phyloP scores from a whole-genome alignment of 768 basidiomycete genomes.

The Clathrus columnatus region DNA sequence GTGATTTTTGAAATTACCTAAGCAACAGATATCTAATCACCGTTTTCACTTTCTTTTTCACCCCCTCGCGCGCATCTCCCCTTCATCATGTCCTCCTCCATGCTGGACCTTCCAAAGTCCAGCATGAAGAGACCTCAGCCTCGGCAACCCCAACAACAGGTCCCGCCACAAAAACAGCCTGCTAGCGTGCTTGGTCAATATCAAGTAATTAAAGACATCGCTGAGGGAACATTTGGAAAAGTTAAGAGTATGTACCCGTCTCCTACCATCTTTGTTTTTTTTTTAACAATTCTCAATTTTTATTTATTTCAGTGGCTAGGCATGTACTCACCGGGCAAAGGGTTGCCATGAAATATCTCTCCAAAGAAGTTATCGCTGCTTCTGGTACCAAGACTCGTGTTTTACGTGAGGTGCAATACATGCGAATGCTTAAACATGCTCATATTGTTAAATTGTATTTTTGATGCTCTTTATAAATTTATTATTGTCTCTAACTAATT shows the following conservation, averaged over 20 bases:
- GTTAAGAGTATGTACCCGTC: conserved; percentile 76
- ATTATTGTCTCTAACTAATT: conserved; percentile 1
- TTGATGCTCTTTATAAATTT: conserved; percentile 8
- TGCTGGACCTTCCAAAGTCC: background rate
- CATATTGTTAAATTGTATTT: conserved; percentile 95
- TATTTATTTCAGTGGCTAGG: conserved; percentile 71
- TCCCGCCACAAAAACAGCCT: conserved; percentile 19
- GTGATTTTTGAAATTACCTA: background rate
- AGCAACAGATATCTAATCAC: background rate
- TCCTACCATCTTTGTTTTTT: background rate
- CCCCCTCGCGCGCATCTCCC: background rate
- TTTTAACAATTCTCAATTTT: conserved; percentile 1
- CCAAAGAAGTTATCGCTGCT: conserved; percentile 85
- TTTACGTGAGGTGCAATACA: conserved; percentile 92
- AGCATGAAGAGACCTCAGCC: background rate
- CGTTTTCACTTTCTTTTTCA: background rate
- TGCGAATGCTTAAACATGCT: conserved; percentile 86
- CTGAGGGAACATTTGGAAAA: conserved; percentile 96
- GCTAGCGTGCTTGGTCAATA: conserved; percentile 85
- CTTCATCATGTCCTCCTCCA: background rate
- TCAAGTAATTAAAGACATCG: conserved; percentile 77
- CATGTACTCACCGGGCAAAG: conserved; percentile 92
- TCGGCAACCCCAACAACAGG: background rate
- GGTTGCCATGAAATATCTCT: conserved; percentile 97
- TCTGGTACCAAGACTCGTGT: conserved; percentile 90